Evolutionary conservation across 352 stramenopile genomes (phyloP).

Genomic region (Thalassiosira mediterranea): DNA sequence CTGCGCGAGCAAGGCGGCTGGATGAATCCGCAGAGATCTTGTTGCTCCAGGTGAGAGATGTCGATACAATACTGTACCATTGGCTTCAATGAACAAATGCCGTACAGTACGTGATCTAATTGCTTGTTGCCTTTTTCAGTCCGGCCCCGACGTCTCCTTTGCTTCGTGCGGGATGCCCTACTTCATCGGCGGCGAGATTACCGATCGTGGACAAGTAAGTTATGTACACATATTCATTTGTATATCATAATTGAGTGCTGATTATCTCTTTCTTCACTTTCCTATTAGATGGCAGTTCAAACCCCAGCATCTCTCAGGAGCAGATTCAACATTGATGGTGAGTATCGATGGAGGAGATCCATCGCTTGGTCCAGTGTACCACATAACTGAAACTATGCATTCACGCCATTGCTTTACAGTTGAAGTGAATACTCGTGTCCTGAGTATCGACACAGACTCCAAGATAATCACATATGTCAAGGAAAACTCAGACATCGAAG

Average conservation of each 20-base stretch:
- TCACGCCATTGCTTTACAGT: too few relatives aligned
- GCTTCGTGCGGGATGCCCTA: conserved; percentile 84
- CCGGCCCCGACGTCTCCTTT: conserved; percentile 75
- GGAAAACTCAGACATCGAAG: too few relatives aligned
- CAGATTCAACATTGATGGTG: conserved; percentile 75
- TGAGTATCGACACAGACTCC: conserved; percentile 61
- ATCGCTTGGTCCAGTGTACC: too few relatives aligned
- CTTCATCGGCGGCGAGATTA: conserved; percentile 77
- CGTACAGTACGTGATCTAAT: too few relatives aligned
- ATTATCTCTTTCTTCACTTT: too few relatives aligned
- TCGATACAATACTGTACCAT: too few relatives aligned
- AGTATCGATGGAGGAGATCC: neutral
- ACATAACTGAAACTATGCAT: too few relatives aligned
- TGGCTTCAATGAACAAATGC: too few relatives aligned
- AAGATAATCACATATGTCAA: conserved; percentile 67
- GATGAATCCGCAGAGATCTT: conserved; percentile 74
- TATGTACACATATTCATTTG: too few relatives aligned
- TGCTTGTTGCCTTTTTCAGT: too few relatives aligned
- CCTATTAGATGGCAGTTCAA: conserved; percentile 67
- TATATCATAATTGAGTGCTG: too few relatives aligned
- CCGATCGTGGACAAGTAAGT: conserved; percentile 47
- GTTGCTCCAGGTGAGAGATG: conserved; percentile 62
- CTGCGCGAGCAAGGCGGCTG: conserved; percentile 61
- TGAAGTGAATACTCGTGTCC: conserved; percentile 64
- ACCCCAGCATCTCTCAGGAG: conserved; percentile 64